These are phyloP conservation scores for Blepharisma japonicum DNA, from an alignment of 73 alveolate genomes.

Conservation along the genomic window DNA sequence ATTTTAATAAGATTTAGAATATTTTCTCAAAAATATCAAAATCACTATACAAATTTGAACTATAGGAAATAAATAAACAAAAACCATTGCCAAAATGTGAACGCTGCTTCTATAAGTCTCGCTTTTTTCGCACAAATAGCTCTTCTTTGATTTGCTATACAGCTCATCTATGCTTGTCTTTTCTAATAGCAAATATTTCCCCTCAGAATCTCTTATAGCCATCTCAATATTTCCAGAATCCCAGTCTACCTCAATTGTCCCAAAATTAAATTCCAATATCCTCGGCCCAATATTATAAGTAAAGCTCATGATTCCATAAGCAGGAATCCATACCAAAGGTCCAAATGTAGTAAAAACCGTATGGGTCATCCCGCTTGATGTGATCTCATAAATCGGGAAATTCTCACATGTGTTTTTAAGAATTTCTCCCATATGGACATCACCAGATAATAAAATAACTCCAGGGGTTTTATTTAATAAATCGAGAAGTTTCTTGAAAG, in stretches of 20 bases:
- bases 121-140: background rate
- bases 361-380: constrained; percentile 75
- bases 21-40: background rate
- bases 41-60: background rate
- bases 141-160: background rate
- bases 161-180: background rate
- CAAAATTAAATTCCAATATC: background rate
- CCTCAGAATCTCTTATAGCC: background rate
- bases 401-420: constrained; percentile 53
- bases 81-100: background rate
- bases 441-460: constrained; percentile 68
- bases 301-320: background rate
- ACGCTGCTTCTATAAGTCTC: background rate
- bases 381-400: constrained; percentile 55
- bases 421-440: constrained; percentile 70
- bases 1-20: constrained; percentile 4
- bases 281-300: background rate
- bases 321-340: background rate
- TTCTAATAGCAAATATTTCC: background rate
- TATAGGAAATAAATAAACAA: background rate
- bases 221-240: background rate
- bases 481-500: constrained; percentile 45
- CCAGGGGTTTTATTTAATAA: constrained; percentile 42
- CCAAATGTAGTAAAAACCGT: constrained; percentile 30
- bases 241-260: constrained; percentile 18